Percentiles rank a stretch among this genome's conserved stretches.
phyloP scores from a whole-genome alignment of 202 grass and related monocot species.

The Bolboschoenoplectus hybrid region DNA sequence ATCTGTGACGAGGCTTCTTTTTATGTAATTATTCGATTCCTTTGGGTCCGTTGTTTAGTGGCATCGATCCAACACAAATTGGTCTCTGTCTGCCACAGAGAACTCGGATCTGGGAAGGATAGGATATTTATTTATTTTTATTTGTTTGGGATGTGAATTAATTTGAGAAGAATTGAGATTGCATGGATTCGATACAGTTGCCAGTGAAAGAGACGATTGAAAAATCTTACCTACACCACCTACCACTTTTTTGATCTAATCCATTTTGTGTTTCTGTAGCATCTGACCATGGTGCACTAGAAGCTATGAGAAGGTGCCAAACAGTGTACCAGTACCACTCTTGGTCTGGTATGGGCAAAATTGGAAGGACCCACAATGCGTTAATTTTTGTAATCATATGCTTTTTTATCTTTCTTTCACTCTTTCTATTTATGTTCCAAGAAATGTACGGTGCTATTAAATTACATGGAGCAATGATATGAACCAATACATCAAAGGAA shows the following conservation, averaged over 20 bases:
- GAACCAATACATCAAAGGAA: neutral
- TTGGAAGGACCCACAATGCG: constrained; percentile 12
- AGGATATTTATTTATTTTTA: neutral
- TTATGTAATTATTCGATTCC: neutral
- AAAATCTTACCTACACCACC: constrained; percentile 31
- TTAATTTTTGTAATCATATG: neutral
- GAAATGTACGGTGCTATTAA: neutral
- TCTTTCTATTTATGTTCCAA: neutral
- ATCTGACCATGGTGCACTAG: constrained; percentile 21
- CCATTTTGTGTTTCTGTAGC: constrained; percentile 18
- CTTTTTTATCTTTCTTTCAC: neutral
- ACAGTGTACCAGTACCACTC: neutral
- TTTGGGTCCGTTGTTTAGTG: neutral
- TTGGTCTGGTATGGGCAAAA: constrained; percentile 6
- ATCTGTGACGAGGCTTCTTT: neutral
- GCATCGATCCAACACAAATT: neutral
- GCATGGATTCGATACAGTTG: constrained; percentile 9
- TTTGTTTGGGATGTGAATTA: neutral
- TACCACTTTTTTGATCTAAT: neutral
- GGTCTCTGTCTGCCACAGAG: constrained; percentile 8
- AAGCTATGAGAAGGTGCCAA: constrained; percentile 1
- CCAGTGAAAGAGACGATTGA: constrained; percentile 22
- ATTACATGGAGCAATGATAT: neutral
- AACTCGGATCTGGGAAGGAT: neutral
- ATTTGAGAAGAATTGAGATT: neutral